Conservation (phyloP, 306 rosid genomes). For the Pterocarpus macrocarpus region DNA sequence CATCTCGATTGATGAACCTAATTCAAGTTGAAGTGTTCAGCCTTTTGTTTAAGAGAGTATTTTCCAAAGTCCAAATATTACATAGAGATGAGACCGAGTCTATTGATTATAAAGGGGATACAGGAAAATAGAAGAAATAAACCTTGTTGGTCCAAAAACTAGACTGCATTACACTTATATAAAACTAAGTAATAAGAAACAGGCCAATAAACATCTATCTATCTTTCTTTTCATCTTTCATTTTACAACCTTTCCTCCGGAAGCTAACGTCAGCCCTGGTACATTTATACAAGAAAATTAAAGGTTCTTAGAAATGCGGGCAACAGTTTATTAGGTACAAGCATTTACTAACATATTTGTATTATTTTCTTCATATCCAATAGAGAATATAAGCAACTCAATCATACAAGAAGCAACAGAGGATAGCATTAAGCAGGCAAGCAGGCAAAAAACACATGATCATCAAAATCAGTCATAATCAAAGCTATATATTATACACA, state of each 20-base stretch:
- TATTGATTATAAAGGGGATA: conserved; percentile 18
- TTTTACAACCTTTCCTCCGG: conserved; percentile 19
- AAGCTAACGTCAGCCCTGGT: conserved; percentile 4
- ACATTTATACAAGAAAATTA: neutral
- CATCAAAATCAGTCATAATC: conserved; percentile 22
- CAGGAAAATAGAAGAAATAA: conserved; percentile 2
- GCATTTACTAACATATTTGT: conserved; percentile 19
- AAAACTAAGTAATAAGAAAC: conserved; percentile 11
- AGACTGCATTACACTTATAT: conserved; percentile 7
- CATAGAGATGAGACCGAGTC: conserved; percentile 6
- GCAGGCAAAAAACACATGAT: neutral
- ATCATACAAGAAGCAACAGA: conserved; percentile 1
- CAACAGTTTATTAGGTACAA: conserved; percentile 8
- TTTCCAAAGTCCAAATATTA: conserved; percentile 11
- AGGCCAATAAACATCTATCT: neutral
- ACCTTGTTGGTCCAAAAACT: conserved; percentile 3
- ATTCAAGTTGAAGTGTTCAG: conserved; percentile 46
- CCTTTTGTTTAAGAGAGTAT: conserved; percentile 15
- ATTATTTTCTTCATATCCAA: neutral
- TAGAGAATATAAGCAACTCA: conserved; percentile 2
- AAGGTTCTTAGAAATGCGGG: neutral
- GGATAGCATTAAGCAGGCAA: conserved; percentile 6
- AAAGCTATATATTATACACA: conserved; percentile 7
- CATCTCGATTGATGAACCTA: conserved; percentile 93
- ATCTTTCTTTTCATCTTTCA: conserved; percentile 20